These are phyloP conservation scores for Fusarium sp. DNA, from an alignment of 2,329 filamentous ascomycete species.

Conservation along the genomic window DNA sequence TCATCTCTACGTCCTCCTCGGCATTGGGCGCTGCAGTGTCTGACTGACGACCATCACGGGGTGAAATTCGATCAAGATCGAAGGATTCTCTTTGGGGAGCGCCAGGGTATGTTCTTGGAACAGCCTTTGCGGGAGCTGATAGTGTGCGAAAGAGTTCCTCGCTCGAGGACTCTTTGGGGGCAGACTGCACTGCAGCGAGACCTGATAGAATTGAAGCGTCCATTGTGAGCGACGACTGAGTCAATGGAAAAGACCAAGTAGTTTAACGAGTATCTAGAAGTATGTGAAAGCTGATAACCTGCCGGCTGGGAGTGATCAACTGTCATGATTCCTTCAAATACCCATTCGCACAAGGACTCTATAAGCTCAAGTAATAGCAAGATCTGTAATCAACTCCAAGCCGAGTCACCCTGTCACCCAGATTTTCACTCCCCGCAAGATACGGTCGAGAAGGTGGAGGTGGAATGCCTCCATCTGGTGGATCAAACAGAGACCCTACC, in stretches of 20 bases:
- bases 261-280: background rate
- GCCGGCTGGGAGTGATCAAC: background rate
- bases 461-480: conserved; percentile 30
- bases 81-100: conserved; percentile 48
- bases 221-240: conserved; percentile 40
- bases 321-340: conserved; percentile 3
- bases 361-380: background rate
- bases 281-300: background rate
- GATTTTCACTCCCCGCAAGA: conserved; percentile 13
- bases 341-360: background rate
- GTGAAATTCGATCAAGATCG: conserved; percentile 43
- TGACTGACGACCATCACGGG: conserved; percentile 7
- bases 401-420: conserved; percentile 16
- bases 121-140: conserved; percentile 48
- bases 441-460: background rate
- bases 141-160: conserved; percentile 39
- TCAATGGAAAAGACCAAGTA: background rate
- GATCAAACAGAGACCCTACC: background rate
- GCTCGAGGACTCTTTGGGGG: conserved; percentile 20
- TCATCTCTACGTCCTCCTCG: conserved; percentile 59
- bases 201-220: conserved; percentile 47
- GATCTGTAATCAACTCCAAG: conserved; percentile 6
- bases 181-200: conserved; percentile 48
- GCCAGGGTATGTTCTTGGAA: conserved; percentile 53
- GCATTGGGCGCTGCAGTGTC: conserved; percentile 14